Conservation (phyloP, 768 basidiomycete genomes). For the Termitomyces sp. region DNA sequence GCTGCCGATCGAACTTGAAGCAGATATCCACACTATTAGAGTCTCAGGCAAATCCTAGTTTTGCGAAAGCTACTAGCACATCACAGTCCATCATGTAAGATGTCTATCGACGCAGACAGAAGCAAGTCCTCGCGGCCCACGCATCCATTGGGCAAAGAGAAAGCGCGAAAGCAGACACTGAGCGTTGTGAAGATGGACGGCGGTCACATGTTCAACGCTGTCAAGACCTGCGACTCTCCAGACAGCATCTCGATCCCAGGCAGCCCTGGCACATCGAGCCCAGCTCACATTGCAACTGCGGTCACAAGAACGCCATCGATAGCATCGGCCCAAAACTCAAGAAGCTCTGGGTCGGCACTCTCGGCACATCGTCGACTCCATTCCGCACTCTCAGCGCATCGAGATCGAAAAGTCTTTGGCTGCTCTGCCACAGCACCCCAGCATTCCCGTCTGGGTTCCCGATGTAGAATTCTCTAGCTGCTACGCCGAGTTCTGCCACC, state of each 20-base stretch:
- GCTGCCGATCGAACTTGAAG: no score
- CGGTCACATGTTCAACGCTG: no score
- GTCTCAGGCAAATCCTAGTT: no score
- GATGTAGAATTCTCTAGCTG: conserved; percentile 72
- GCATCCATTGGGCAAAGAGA: no score
- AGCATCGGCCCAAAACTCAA: conserved; percentile 54
- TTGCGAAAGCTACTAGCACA: no score
- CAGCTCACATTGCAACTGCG: conserved; percentile 77
- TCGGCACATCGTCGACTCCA: conserved; percentile 68
- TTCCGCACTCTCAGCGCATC: conserved; percentile 46
- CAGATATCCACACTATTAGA: no score
- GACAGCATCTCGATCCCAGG: conserved; percentile 24
- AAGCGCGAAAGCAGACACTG: no score
- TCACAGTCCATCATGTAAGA: no score
- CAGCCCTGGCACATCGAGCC: conserved; percentile 41
- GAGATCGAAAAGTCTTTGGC: conserved; percentile 47
- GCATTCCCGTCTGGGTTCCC: conserved; percentile 71
- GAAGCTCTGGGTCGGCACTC: conserved; percentile 62
- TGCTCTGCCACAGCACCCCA: conserved; percentile 26
- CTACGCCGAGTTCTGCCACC: conserved; percentile 87
- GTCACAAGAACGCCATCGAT: conserved; percentile 75
- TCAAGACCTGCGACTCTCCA: no score
- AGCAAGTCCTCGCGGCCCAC: no score
- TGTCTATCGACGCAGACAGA: no score
- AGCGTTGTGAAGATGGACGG: no score